These are phyloP conservation scores for Dianthus caryophyllus DNA, from an alignment of 148 eudicot species.

Conservation along the genomic window DNA sequence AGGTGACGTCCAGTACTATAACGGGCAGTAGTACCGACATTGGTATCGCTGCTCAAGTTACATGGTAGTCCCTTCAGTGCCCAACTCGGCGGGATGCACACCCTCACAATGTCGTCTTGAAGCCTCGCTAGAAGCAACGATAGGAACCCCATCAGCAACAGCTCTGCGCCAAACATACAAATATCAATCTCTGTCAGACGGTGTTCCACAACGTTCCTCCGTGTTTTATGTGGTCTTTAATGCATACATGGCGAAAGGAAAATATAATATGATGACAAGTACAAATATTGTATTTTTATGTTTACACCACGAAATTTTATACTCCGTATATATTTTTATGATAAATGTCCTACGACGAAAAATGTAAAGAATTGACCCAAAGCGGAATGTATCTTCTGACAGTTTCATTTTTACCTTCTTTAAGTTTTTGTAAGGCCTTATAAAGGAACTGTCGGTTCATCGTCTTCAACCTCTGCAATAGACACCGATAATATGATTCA, in stretches of 20 bases:
- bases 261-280: too few species aligned
- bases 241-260: too few species aligned
- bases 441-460: conserved; percentile 22
- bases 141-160: conserved; percentile 34
- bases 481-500: background rate
- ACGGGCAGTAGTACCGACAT: conserved; percentile 5
- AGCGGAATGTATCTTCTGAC: too few species aligned
- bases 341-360: too few species aligned
- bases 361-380: too few species aligned
- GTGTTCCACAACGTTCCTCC: too few species aligned
- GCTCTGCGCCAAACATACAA: conserved; percentile 15
- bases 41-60: background rate
- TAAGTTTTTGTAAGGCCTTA: conserved; percentile 26
- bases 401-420: conserved; percentile 24
- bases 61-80: conserved; percentile 28
- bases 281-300: too few species aligned
- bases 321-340: too few species aligned
- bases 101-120: conserved; percentile 25
- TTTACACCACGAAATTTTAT: too few species aligned
- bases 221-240: too few species aligned
- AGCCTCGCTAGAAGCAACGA: conserved; percentile 27
- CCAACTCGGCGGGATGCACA: conserved; percentile 27
- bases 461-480: conserved; percentile 27
- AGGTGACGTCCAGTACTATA: conserved; percentile 21
- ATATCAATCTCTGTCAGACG: background rate